Percentiles rank a stretch among this genome's conserved stretches.
These are phyloP conservation scores for Saturnispora hagleri DNA, from an alignment of 805 yeast genomes.

Conservation along the genomic window DNA sequence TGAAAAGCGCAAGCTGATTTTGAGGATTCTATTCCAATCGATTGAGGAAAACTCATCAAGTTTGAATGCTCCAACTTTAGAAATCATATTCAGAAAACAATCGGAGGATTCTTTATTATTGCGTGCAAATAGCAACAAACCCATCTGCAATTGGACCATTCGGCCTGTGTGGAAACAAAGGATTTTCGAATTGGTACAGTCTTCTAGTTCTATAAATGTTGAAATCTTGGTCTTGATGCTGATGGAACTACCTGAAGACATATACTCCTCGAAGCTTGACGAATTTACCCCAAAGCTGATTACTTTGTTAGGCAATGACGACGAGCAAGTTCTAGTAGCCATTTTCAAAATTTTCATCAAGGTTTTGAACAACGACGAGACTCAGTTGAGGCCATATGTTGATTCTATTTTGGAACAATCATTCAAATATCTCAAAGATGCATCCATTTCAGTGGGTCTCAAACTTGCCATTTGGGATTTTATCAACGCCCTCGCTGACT, in stretches of 20 bases:
- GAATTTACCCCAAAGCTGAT: conserved; percentile 9
- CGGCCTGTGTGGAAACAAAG: conserved; percentile 73
- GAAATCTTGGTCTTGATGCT: conserved; percentile 38
- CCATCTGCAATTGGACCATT: conserved; percentile 45
- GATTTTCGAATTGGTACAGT: conserved; percentile 50
- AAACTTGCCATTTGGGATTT: conserved; percentile 1
- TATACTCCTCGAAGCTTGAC: conserved; percentile 8
- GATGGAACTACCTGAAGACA: conserved; percentile 29
- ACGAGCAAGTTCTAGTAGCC: conserved; percentile 4
- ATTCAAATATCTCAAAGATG: not conserved
- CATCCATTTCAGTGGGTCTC: not conserved
- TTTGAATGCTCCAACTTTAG: not conserved
- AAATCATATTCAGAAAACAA: not conserved
- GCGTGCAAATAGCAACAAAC: conserved; percentile 12
- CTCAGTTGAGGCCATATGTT: conserved; percentile 8
- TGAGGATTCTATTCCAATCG: conserved; percentile 8
- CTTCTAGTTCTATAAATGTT: conserved; percentile 3
- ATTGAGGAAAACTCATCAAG: conserved; percentile 4
- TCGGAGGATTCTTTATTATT: not conserved
- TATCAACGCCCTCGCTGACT: conserved; percentile 32
- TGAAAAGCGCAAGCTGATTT: conserved; percentile 5
- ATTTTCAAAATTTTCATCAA: conserved; percentile 8
- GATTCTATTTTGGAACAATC: conserved; percentile 7
- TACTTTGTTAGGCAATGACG: conserved; percentile 4
- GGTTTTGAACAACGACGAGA: conserved; percentile 2